Base-by-base conservation (phyloP, 805 yeast genomes). In the Myxozyma vanderwaltii region DNA sequence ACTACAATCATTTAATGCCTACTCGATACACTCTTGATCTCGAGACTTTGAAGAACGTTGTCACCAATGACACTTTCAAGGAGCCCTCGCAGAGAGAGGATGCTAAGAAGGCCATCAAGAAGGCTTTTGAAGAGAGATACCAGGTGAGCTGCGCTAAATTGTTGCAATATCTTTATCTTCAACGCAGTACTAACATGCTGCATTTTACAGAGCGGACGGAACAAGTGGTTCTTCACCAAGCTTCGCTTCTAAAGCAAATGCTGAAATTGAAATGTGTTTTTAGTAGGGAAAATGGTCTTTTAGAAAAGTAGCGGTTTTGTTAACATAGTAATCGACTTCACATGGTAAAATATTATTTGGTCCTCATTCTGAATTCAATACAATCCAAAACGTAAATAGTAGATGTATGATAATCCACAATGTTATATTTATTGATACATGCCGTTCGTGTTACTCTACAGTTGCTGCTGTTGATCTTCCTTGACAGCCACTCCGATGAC, bases 1-100 rank as follows among this genome's bases (percentile, higher is more conserved):
- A 94, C 97, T 94, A 91, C 96, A 91, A 91, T 91, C 99, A 94
- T 82, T 84, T 94, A 80, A 87, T 94, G 92, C 99, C 99, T 84
- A 94, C 99, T 77, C 91, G 99, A 85, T 94, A 94, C 89, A 85
- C 96, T 66, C 86, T 94, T 76, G 98, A 94, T 78, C 94, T 92
- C 75, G 98, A 94, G 79, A 81, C 89, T 71, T 87, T 94, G 86
- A 94, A 94, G 86, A 75, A 88, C 75, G 87, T 85, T 73, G 88
- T 94, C 75, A 81, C 96, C 74, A 82, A 92, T 73, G 99, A 92
- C 79, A 84, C 98, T 75, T 88, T 94, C 79, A 84, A 83, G 77
- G 97, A 94, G 85, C 97, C 98, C 81, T 83, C 97, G 70, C 97
- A 91, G 82, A 88, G 96, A 80, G 96, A 86, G 81, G 97, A 92